A percentile compares a stretch with the other conserved stretches of the same genome.
phyloP scores from a whole-genome alignment of 2,329 filamentous ascomycete species.

The Rhinocladiella similis region DNA sequence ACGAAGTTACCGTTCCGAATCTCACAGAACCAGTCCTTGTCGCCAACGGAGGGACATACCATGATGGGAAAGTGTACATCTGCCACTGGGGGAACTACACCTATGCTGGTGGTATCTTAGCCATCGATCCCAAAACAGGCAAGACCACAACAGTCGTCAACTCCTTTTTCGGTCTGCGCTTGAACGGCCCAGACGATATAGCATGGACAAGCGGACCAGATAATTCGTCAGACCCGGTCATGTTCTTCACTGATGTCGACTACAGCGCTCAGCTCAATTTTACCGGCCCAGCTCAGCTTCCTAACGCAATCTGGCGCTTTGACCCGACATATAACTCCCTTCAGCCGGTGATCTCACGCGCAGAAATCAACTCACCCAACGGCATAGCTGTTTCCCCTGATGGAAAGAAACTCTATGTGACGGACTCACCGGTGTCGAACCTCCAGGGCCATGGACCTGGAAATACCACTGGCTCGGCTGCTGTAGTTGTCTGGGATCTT shows the following conservation, averaged over 20 bases:
- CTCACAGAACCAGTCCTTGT: neutral
- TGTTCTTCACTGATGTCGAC: neutral
- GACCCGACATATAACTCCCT: neutral
- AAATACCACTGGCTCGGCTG: neutral
- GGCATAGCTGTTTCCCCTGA: neutral
- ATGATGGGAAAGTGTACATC: neutral
- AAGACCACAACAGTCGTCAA: neutral
- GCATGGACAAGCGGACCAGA: neutral
- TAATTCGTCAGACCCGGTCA: neutral
- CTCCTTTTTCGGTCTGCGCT: neutral
- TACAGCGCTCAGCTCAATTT: constrained; percentile 1
- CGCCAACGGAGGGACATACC: neutral
- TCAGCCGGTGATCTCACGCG: neutral
- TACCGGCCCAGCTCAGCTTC: neutral
- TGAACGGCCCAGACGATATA: neutral
- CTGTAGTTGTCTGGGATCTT: neutral
- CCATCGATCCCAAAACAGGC: neutral
- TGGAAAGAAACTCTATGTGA: neutral
- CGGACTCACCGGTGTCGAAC: neutral
- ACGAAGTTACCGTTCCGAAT: neutral
- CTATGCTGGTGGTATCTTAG: neutral
- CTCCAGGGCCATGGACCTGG: neutral
- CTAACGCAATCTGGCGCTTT: neutral
- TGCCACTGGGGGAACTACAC: neutral
- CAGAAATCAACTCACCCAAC: constrained; percentile 1